Base-by-base conservation (phyloP, 306 rosid genomes). In the Lathyrus oleraceus region DNA sequence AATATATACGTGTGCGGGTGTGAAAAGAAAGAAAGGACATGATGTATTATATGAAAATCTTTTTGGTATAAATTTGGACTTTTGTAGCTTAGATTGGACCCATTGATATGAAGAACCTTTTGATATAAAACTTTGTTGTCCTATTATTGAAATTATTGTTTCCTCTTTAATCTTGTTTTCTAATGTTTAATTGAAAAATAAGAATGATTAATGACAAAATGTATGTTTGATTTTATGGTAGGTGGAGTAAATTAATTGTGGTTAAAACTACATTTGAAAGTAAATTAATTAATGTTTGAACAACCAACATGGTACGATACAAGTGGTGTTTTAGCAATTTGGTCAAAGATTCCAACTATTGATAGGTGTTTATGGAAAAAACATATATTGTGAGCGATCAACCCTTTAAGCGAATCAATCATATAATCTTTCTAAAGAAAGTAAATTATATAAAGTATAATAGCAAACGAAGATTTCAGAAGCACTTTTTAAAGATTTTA, bases 21-120 rank as follows among this genome's bases (percentile, higher is more conserved):
- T 52, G 45, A 44, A 21, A 44, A 61, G 69, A 21, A 35, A 65
- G 53, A 61, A 70, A 54, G 54, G 69, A 38, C 73, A 56, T 63
- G 71, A 14, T 64, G 70, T 74, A 71, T 60, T 52, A 27, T 35
- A 45, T 11, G 53, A 57, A 63, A 35, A 42, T 11, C 65, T 21
- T 36, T 65, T 27, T 65, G 77, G 74, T 35, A 28, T 6, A 19
- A 69, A 78, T 59, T 14, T 14, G 40, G 72, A 65, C 6, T 60
- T 65, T 43, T 62, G 53, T 74, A 45, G 40, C 71, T 57, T 27
- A 7, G 8, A 58, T 20, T 78, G 81, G 78, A 25, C 79, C 81
- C 39, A 7, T 35, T 35, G 8, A 32, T 35, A 35, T 35, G 39
- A 35, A 35, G 39, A 35, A 35, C 10, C 10, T 7, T 35, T 35